Base-by-base conservation (phyloP, 2,329 filamentous ascomycete species). In the Aspergillus sp. region DNA sequence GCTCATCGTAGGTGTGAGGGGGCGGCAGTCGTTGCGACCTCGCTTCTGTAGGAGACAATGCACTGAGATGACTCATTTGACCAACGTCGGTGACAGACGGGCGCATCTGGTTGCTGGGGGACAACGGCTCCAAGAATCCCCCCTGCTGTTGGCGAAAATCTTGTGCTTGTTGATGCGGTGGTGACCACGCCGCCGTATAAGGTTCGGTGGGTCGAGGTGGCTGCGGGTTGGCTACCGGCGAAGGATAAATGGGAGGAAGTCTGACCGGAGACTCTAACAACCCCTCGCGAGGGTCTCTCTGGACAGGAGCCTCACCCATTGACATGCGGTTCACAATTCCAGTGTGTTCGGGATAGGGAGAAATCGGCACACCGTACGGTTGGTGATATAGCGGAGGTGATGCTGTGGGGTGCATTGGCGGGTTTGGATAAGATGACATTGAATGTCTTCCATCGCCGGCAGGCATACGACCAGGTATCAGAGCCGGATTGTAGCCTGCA, bases 231-330 rank as follows among this genome's bases (percentile, higher is more conserved):
- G 53, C 60, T 60, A 56, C 67, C 1, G 70, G 67, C 8, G 72
- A 68, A 15, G 73, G 71, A 15, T 72, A 70, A 9, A 76, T 76
- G 4, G 73, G 73, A 7, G 73, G 73, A 5, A 76, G 67, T 52
- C 72, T 66, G 17, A 76, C 68, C 11, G 70, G 66, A 6, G 71
- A 69, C 41, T 75, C 73, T 5, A 62, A 52, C 49, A 72, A 72
- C 6, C 59, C 57, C 21, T 73, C 71, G 6, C 65, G 70, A 15
- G 64, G 62, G 19, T 69, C 70, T 31, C 66, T 59, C 1, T 65
- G 59, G 9, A 66, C 55, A 6, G 68, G 55, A 11, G 63, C 52
- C 35, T 75, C 68, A 3, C 58, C 58, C 51, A 68, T 62, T 23
- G 66, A 55, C 43, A 69, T 64, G 17, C 71, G 72, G 39, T 59